Evolutionary conservation across 2,329 filamentous ascomycete species (phyloP), one percentile per base, ranked within the genome.

Genomic region (Sphaerostilbella broomeana): DNA sequence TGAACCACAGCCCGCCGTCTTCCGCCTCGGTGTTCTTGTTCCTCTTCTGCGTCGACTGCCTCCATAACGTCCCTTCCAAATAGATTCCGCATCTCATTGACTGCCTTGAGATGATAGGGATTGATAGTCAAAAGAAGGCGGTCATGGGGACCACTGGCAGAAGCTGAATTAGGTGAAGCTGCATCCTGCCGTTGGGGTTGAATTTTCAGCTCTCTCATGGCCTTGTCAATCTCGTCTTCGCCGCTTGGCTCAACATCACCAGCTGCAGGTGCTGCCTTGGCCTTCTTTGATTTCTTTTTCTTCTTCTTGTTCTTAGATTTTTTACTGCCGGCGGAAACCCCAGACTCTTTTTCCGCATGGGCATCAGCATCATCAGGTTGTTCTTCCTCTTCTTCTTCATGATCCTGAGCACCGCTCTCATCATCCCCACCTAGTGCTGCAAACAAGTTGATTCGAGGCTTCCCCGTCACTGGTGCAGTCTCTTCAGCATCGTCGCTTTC

Each of bases 41-140:
- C 64, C 42, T 75, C 70, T 43, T 75, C 73, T 6, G 61, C 65
- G 12, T 67, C 57, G 7, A 68, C 73, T 1, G 66, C 72, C 54
- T 67, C 76, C 60, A 72, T 83, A 54, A 67, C 75, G 40, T 69
- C 77, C 48, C 65, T 67, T 6, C 70, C 76, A 58, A 73, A 79
- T 3, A 79, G 59, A 20, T 64, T 67, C 35, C 73, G 82, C 87
- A 98, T 95, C 65, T 98, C 92, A 54, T 95, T 94, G 24, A 82
- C 72, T 6, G 86, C 86, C 56, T 90, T 89, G 9, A 98, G 73
- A 51, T 88, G 78, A 49, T 84, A 75, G 1, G 81, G 76, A 50
- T 73, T 73, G 51, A 76, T 67, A 20, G 63, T 58, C 2, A 78
- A 58, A 4, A 75, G 61, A 20, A 63, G 53, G 41, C 64, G 65